Evolutionary conservation across 352 stramenopile species (phyloP), one percentile per base, ranked within the genome.

Genomic region (Pythium plurisporium): DNA sequence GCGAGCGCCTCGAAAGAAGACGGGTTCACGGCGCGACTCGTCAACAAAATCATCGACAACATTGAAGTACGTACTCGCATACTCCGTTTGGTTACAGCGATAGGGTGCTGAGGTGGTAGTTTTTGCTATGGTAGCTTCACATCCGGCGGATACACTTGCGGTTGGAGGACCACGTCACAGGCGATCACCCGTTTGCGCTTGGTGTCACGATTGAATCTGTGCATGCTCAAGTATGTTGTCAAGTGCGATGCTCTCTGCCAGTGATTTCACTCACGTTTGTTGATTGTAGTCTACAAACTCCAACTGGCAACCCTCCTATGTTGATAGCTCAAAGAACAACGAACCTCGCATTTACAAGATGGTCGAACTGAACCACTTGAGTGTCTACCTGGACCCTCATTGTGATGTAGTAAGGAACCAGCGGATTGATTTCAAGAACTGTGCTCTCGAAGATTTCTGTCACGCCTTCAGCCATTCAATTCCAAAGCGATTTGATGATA

Each of bases 21-120:
- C 23, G 82, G 84, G 9, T 95, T 92, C 55, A 67, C 83, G 4
- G 76, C 79, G 25, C 75, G 86, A 29, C 68, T 95, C 19, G 52
- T 92, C 38, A 95, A 94, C 59, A 94, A 94, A 59, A 94, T 95
- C 56, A 84, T 95, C 23, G 86, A 95, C 59, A 95, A 95, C 46
- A 70, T 95, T 45, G 84, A 95, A 69, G 80, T 88, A 55, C 14
- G 52, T 49, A n/a, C n/a, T n/a, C n/a, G 15, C 29, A 23, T 17
- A 10, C 4, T n/a, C 14, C 40, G 4, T 33, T 3, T 42, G 23
- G 11, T 29, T 6, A 19, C 20, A 23, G 14, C 8, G 3, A 14
- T 29, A 23, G 40, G 19, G 2, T 53, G n/a, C 12, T 29, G 19
- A 0, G 10, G 31, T 19, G 22, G 3, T 30, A 4, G 27, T 26